These are phyloP conservation scores for Aechmea fasciata DNA, from an alignment of 176 grass and related monocot species.

Conservation along the genomic window DNA sequence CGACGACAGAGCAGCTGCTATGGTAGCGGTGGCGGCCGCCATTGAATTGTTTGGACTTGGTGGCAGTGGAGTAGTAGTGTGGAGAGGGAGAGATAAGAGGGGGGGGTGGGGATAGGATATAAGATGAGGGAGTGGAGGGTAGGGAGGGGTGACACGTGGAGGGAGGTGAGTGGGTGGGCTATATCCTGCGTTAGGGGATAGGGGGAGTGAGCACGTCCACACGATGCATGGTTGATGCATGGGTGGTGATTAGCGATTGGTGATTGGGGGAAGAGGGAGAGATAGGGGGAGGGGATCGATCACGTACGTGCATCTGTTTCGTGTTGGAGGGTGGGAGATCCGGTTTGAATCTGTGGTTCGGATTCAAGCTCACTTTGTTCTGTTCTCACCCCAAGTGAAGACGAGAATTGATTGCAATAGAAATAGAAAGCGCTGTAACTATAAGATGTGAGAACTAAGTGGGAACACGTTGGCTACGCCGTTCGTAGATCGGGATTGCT, in stretches of 20 bases:
- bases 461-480: no score
- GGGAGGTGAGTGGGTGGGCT: conserved; percentile 2
- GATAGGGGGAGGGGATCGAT: not conserved
- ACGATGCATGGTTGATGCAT: conserved; percentile 40
- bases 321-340: no score
- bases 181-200: conserved; percentile 33
- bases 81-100: not conserved
- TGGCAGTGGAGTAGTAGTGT: not conserved
- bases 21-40: conserved; percentile 4
- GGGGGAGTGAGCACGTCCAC: conserved; percentile 31
- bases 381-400: no score
- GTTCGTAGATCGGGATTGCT: no score
- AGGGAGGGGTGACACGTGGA: conserved; percentile 31
- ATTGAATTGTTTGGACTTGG: not conserved
- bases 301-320: no score
- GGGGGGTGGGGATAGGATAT: not conserved
- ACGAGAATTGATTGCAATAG: no score
- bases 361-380: no score
- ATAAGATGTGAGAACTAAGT: no score
- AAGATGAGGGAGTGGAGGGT: conserved; percentile 11
- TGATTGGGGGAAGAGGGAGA: not conserved
- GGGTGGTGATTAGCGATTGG: not conserved
- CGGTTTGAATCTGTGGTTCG: no score
- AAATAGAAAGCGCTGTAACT: no score
- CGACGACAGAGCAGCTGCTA: conserved; percentile 33